Evolutionary conservation across 148 eudicot genomes (phyloP), one percentile per base, ranked within the genome.

Genomic region (Suaeda aralocaspica): DNA sequence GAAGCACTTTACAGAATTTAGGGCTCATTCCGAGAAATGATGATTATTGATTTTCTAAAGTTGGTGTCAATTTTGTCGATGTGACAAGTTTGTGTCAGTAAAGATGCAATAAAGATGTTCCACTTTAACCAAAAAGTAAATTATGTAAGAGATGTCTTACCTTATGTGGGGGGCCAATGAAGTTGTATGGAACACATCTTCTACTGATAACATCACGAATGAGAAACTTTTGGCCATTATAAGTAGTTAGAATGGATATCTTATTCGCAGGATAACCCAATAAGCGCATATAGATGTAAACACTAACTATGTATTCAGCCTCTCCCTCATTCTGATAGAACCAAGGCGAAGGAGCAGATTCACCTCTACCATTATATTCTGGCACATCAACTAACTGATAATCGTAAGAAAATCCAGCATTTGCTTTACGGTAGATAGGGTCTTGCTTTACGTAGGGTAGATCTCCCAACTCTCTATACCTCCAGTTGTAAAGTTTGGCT

Each of bases 271-370:
- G 98, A 67, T 91, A 91, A 58, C 98, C 98, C 74, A 94, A 69
- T 56, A 94, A 83, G 44, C 98, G 98, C 98, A 94, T 88, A 81
- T 87, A 94, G 6, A 94, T 94, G 64, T 87, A 94, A 36, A 94
- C 86, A 76, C 98, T 91, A 72, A 94, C 97, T 67, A 94, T 74
- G 71, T 94, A 94, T 71, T 94, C 98, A 57, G 98, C 98, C 81
- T 94, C 98, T 78, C 96, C 98, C 72, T 89, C 92, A 76, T 94
- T 94, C 75, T 94, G 98, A 84, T 94, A 94, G 65, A 94, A 94
- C 92, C 92, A 94, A 13, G 98, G 98, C 65, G 98, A 94, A 79
- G 98, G 98, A 60, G 98, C 97, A 67, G 78, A 68, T 83, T 94
- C 98, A 65, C 98, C 98, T 86, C 73, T 87, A 53, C 91, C 98